phyloP scores from a whole-genome alignment of 1,139 yeast genomes.

The Geotrichum europaeum region DNA sequence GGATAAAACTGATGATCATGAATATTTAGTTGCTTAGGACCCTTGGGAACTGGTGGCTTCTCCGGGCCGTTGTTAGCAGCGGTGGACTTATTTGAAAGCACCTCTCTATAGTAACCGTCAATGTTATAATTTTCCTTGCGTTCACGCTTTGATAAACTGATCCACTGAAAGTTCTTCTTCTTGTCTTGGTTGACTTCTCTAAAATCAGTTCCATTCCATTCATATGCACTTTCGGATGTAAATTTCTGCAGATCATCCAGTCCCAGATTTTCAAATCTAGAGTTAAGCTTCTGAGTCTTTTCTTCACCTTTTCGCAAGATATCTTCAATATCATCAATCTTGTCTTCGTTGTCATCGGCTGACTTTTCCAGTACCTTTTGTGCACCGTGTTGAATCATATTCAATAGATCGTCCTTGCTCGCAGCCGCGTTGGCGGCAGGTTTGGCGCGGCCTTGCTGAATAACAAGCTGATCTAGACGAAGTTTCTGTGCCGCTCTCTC shows the following conservation, averaged over 20 bases:
- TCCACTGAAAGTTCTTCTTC: conserved; percentile 46
- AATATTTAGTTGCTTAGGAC: conserved; percentile 66
- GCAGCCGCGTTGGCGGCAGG: conserved; percentile 44
- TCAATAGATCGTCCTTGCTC: conserved; percentile 76
- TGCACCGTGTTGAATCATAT: conserved; percentile 98
- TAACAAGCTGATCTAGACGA: conserved; percentile 87
- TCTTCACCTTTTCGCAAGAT: conserved; percentile 73
- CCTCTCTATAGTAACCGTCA: conserved; percentile 83
- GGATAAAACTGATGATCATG: conserved; percentile 92
- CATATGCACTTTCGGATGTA: conserved; percentile 84
- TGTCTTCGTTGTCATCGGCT: conserved; percentile 22
- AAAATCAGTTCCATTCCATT: conserved; percentile 93
- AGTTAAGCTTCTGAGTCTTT: conserved; percentile 69
- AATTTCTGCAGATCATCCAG: conserved; percentile 89
- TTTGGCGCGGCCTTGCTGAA: conserved; percentile 80
- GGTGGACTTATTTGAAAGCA: conserved; percentile 35
- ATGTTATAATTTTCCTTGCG: conserved; percentile 84
- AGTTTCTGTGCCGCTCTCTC: conserved; percentile 95
- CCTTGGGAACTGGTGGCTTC: conserved; percentile 43
- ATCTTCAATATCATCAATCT: conserved; percentile 69
- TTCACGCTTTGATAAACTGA: conserved; percentile 83
- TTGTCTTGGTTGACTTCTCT: conserved; percentile 48
- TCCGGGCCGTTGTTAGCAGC: conserved; percentile 40
- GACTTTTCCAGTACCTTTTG: conserved; percentile 59
- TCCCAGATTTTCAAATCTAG: conserved; percentile 77